phyloP scores from a whole-genome alignment of 2,329 filamentous ascomycete species.

The Fusarium sp. region DNA sequence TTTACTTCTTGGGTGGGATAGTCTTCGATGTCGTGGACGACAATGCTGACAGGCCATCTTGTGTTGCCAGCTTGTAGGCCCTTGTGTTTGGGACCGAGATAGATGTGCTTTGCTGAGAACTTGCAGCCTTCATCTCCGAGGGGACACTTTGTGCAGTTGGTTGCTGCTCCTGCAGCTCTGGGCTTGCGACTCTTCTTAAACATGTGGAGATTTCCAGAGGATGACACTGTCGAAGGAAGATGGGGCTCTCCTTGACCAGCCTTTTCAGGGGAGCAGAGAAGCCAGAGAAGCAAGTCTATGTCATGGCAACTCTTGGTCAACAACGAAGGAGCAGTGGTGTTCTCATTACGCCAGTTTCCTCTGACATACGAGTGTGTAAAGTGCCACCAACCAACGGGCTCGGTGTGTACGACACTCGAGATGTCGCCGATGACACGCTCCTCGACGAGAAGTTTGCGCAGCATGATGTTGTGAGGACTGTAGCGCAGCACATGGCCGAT shows the following conservation, averaged over 20 bases:
- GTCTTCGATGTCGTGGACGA: slow-evolving; percentile 94
- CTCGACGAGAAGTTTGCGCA: slow-evolving; percentile 83
- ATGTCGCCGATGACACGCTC: slow-evolving; percentile 87
- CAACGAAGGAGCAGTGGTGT: slow-evolving; percentile 82
- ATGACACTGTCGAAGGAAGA: slow-evolving; percentile 82
- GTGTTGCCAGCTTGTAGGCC: slow-evolving; percentile 76
- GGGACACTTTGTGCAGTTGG: slow-evolving; percentile 86
- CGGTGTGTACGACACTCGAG: slow-evolving; percentile 89
- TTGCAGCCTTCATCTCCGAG: slow-evolving; percentile 79
- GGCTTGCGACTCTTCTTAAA: slow-evolving; percentile 87
- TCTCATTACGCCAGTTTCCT: slow-evolving; percentile 92
- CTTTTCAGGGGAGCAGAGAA: slow-evolving; percentile 80
- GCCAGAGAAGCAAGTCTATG: slow-evolving; percentile 92
- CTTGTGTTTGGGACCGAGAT: slow-evolving; percentile 75
- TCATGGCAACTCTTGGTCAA: slow-evolving; percentile 98
- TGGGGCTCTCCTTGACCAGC: slow-evolving; percentile 70
- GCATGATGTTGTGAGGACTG: slow-evolving; percentile 89
- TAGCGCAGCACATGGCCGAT: slow-evolving; percentile 96
- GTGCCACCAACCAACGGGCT: slow-evolving; percentile 97
- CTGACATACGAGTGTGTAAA: slow-evolving; percentile 92
- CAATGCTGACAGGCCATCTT: slow-evolving; percentile 88
- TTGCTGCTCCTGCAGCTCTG: slow-evolving; percentile 78
- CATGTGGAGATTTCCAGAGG: slow-evolving; percentile 81
- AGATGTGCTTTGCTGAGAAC: slow-evolving; percentile 89
- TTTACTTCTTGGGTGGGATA: slow-evolving; percentile 64